Evolutionary conservation across 176 grass and related monocot genomes (phyloP).

Genomic region (Eragrostis nindensis): DNA sequence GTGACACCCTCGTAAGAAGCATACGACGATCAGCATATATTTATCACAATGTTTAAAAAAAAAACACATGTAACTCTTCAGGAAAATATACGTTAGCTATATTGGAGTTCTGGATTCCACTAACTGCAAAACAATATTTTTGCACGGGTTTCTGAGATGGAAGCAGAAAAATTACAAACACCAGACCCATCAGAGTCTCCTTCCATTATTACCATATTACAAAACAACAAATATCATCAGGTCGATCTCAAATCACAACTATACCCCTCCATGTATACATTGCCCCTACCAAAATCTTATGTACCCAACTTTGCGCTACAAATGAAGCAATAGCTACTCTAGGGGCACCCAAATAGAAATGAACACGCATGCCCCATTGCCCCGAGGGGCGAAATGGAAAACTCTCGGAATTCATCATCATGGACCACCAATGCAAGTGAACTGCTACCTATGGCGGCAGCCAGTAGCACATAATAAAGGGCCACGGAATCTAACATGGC

Average conservation of each 20-base stretch:
- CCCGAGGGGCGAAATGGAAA: conserved; percentile 6
- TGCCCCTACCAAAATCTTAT: conserved; percentile 69
- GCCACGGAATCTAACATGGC: background rate
- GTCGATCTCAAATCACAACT: conserved; percentile 46
- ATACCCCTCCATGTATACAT: conserved; percentile 71
- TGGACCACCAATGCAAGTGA: background rate
- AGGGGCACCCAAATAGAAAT: conserved; percentile 44
- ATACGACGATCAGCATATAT: background rate
- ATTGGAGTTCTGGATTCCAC: conserved; percentile 7
- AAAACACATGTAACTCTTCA: background rate
- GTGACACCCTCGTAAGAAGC: background rate
- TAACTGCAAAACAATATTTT: background rate
- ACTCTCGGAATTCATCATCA: background rate
- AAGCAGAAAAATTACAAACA: background rate
- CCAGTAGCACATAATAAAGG: conserved; percentile 22
- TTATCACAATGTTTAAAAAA: background rate
- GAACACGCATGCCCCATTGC: background rate
- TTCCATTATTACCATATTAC: conserved; percentile 38
- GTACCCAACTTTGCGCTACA: conserved; percentile 58
- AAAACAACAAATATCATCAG: conserved; percentile 14
- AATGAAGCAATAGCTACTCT: conserved; percentile 52
- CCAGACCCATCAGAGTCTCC: conserved; percentile 36
- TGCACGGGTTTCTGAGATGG: background rate
- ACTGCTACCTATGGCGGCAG: conserved; percentile 9
- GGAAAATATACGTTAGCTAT: background rate